Percentiles rank a stretch among this genome's conserved stretches.
phyloP scores from a whole-genome alignment of 2,329 filamentous ascomycete genomes.

The Nannizziopsis arthrosporioides region DNA sequence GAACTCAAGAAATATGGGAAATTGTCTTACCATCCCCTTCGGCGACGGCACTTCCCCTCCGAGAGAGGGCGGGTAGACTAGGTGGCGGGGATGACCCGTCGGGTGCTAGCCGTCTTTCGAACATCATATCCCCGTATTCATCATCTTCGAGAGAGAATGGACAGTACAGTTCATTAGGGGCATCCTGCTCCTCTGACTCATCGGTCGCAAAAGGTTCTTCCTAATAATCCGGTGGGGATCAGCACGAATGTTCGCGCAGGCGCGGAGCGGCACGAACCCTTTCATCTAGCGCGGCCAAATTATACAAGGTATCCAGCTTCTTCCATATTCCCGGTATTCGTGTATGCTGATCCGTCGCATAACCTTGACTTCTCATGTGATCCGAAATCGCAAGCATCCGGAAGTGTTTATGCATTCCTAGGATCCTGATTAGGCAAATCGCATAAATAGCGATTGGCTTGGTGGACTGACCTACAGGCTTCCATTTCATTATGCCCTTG shows the following conservation, averaged over 20 bases:
- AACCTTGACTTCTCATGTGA: conserved; percentile 69
- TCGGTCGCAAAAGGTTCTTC: conserved; percentile 47
- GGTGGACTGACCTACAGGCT: conserved; percentile 64
- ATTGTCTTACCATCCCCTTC: conserved; percentile 36
- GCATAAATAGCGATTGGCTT: too few species aligned
- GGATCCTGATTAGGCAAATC: not conserved
- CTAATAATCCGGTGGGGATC: conserved; percentile 17
- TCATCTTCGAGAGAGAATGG: conserved; percentile 53
- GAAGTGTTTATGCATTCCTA: conserved; percentile 88
- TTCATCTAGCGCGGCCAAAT: conserved; percentile 75
- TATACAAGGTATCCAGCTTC: conserved; percentile 73
- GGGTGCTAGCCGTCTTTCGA: conserved; percentile 35
- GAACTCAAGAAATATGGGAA: not conserved
- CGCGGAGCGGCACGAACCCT: conserved; percentile 47
- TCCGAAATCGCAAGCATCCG: conserved; percentile 79
- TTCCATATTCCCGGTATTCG: conserved; percentile 84
- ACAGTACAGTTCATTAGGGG: conserved; percentile 46
- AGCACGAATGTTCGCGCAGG: not conserved
- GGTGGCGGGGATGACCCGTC: conserved; percentile 34
- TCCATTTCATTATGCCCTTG: conserved; percentile 87
- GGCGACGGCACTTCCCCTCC: conserved; percentile 35
- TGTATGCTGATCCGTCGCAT: conserved; percentile 58
- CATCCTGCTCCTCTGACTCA: conserved; percentile 43
- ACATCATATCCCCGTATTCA: conserved; percentile 40
- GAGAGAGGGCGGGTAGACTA: conserved; percentile 27